Evolutionary conservation across 2,329 filamentous ascomycete species (phyloP).

Genomic region (Talaromyces sp.): DNA sequence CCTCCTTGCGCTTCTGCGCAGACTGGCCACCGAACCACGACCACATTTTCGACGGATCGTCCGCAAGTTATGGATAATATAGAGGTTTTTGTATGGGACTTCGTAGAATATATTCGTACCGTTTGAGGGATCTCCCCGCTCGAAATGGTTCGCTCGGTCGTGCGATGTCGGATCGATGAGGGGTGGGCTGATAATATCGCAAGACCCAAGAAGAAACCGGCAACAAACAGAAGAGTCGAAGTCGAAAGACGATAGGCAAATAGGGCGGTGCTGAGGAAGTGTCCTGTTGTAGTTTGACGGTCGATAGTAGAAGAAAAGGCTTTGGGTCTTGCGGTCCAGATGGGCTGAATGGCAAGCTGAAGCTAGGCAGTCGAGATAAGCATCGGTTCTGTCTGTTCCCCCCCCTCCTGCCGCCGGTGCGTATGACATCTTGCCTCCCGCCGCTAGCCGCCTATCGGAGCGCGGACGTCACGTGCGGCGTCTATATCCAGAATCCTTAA

Average conservation of each 20-base stretch:
- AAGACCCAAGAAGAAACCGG: neutral
- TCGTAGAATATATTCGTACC: neutral
- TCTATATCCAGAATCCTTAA: neutral
- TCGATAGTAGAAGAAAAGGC: too few relatives aligned
- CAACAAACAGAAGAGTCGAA: neutral
- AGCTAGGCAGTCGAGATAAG: neutral
- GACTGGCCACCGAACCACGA: slow-evolving; percentile 85
- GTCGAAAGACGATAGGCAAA: neutral
- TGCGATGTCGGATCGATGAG: neutral
- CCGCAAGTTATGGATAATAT: neutral
- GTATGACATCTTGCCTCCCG: slow-evolving; percentile 13
- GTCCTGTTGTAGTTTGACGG: neutral
- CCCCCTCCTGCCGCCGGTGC: slow-evolving; percentile 1
- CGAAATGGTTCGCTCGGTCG: neutral
- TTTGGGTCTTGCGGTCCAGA: too few relatives aligned
- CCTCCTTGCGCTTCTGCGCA: slow-evolving; percentile 83
- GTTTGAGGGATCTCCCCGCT: neutral
- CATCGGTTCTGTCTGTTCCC: neutral
- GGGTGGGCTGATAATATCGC: neutral
- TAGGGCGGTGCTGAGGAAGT: too few relatives aligned
- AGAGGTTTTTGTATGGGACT: neutral
- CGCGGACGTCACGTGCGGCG: slow-evolving; percentile 25
- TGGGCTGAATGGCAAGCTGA: neutral
- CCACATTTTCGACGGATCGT: slow-evolving; percentile 51
- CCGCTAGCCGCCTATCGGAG: slow-evolving; percentile 21